Conservation (phyloP, 768 basidiomycete genomes). For the Kwoniella newhampshirensis region DNA sequence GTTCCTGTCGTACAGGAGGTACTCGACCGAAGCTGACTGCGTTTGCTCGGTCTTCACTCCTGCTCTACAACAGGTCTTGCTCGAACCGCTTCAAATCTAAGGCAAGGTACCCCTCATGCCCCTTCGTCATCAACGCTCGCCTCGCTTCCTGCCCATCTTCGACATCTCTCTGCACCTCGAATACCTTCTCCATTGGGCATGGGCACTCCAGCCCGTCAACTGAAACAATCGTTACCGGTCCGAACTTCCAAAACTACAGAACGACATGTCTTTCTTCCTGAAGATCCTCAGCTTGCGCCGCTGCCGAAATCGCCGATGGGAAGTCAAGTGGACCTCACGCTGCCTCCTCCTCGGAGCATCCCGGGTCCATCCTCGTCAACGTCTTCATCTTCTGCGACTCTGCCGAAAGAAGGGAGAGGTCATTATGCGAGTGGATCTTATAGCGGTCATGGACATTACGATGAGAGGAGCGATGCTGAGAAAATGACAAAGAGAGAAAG, state of each 20-base stretch:
- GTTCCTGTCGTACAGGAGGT: no score
- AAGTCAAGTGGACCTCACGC: slow-evolving; percentile 28
- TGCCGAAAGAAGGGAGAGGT: not conserved
- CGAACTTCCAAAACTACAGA: slow-evolving; percentile 88
- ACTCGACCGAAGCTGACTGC: no score
- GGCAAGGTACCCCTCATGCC: slow-evolving; percentile 34
- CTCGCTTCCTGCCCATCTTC: slow-evolving; percentile 48
- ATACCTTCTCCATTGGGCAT: slow-evolving; percentile 51
- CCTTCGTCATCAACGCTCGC: slow-evolving; percentile 30
- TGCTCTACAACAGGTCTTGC: slow-evolving; percentile 38
- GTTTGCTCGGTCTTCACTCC: not conserved
- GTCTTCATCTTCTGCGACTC: no score
- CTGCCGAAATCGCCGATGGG: slow-evolving; percentile 54
- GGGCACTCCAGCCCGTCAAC: slow-evolving; percentile 42
- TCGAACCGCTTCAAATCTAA: slow-evolving; percentile 47
- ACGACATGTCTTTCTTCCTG: slow-evolving; percentile 84
- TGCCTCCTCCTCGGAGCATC: slow-evolving; percentile 23
- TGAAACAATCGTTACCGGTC: slow-evolving; percentile 46
- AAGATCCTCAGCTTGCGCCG: slow-evolving; percentile 82
- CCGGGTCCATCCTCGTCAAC: not conserved
- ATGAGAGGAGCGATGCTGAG: slow-evolving; percentile 81
- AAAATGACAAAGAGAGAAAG: slow-evolving; percentile 84
- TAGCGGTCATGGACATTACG: slow-evolving; percentile 41
- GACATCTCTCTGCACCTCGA: slow-evolving; percentile 43
- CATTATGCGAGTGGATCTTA: not conserved